Evolutionary conservation across 306 rosid genomes (phyloP).

Genomic region (Hippophae tibetana): DNA sequence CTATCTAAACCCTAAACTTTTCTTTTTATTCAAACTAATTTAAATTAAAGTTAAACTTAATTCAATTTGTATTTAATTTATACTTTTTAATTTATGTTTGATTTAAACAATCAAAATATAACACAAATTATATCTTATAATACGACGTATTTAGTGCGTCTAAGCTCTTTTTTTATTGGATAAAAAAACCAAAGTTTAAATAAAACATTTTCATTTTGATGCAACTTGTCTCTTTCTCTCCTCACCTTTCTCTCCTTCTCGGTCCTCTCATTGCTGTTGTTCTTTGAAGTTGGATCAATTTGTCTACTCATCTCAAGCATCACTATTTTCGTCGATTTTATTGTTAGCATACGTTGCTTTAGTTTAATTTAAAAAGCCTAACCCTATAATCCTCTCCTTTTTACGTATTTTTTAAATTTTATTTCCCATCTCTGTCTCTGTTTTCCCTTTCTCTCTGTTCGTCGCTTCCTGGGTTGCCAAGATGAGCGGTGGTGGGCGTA

Average conservation of each 20-base stretch:
- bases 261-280: constrained; percentile 1
- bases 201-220: background rate
- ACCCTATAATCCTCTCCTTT: constrained; percentile 14
- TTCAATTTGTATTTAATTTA: no score
- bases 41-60: no score
- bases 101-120: no score
- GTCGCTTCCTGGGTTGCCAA: constrained; percentile 31
- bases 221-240: background rate
- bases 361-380: constrained; percentile 21
- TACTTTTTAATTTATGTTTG: no score
- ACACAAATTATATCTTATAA: no score
- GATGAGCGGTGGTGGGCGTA: constrained; percentile 69
- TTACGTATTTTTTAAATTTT: background rate
- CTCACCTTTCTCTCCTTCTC: constrained; percentile 7
- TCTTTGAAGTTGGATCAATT: constrained; percentile 37
- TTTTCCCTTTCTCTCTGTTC: constrained; percentile 3
- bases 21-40: no score
- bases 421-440: constrained; percentile 12
- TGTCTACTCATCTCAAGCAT: constrained; percentile 25
- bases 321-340: background rate
- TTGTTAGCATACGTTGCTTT: constrained; percentile 16
- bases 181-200: no score
- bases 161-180: no score
- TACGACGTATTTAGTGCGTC: no score
- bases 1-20: no score